Base-by-base conservation (phyloP, 2,329 filamentous ascomycete genomes). In the Cercospora canescens region DNA sequence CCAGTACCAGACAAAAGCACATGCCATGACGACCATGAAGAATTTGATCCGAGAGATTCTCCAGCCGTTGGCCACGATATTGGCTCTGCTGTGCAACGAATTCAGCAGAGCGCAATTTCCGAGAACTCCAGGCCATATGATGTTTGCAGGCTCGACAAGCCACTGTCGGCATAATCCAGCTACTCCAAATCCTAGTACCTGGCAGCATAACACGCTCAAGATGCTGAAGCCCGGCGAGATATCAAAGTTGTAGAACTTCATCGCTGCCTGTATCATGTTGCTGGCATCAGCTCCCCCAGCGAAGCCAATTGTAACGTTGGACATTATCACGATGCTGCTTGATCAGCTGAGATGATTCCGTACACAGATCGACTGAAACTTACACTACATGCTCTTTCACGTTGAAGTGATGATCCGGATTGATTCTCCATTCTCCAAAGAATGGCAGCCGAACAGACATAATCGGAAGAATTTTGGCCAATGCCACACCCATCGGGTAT, bases 101-200 rank as follows among this genome's bases (percentile, higher is more conserved):
- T 89, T 90, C 73, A 96, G 95, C 91, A 96, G 94, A 73, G 92
- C 90, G 0, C 92, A 92, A 21, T 92, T 94, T 85, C 94, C 93
- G 58, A 96, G 82, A 0, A 93, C 96, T 24, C 91, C 90, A 1
- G 93, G 93, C 93, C 93, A 96, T 56, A 96, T 93, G 91, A 96
- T 96, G 66, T 91, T 91, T 68, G 91, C 91, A 0, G 93, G 93
- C 28, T 92, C 88, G 30, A 96, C 92, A 4, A 96, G 84, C 76
- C 93, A 95, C 58, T 91, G 87, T 64, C 92, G 85, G 1, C 91
- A 91, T 50, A 96, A 83, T 1, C 93, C 93, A 58, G 93, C 93
- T 76, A 96, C 93, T 3, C 92, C 89, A 77, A 96, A 96, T 14
- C 93, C 93, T 35, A 96, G 81, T 30, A 95, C 91, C 76, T 96